Percentiles rank a stretch among this genome's conserved stretches.
These are phyloP conservation scores for Phascolomyces articulosus DNA, from an alignment of 371 early-diverging fungal species.

Conservation along the genomic window DNA sequence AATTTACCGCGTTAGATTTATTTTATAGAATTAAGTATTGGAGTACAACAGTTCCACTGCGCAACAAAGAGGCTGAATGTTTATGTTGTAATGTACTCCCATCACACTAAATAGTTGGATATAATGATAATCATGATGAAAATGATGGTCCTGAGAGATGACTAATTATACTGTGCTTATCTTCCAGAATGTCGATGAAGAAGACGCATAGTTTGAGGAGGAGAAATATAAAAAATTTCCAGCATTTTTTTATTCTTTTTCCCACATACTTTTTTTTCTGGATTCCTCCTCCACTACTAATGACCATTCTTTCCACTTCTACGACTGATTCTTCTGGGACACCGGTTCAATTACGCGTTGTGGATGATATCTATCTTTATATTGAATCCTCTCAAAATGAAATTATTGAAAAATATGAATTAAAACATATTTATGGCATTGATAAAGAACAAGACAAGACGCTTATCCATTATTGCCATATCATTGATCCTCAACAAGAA, in stretches of 20 bases:
- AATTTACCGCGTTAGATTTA: not conserved
- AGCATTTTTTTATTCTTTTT: not conserved
- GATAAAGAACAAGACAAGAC: not conserved
- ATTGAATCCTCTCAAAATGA: not conserved
- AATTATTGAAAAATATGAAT: not conserved
- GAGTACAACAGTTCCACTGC: not conserved
- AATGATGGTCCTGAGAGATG: too few relatives aligned
- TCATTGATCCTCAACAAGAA: constrained; percentile 1
- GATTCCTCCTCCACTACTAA: not conserved
- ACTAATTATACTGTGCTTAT: too few relatives aligned
- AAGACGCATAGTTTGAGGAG: too few relatives aligned
- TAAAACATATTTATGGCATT: not conserved
- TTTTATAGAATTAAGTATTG: not conserved
- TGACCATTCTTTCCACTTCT: not conserved
- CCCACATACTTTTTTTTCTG: not conserved
- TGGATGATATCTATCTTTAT: not conserved
- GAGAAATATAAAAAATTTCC: too few relatives aligned
- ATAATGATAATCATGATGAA: too few relatives aligned
- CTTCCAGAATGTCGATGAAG: too few relatives aligned
- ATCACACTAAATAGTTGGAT: too few relatives aligned
- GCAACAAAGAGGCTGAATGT: not conserved
- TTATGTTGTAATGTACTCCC: too few relatives aligned
- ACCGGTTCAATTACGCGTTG: not conserved
- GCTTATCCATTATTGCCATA: not conserved
- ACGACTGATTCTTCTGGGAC: not conserved